Evolutionary conservation across 768 basidiomycete genomes (phyloP), one percentile per base, ranked within the genome.

Genomic region (Sporobolomyces phaffii): DNA sequence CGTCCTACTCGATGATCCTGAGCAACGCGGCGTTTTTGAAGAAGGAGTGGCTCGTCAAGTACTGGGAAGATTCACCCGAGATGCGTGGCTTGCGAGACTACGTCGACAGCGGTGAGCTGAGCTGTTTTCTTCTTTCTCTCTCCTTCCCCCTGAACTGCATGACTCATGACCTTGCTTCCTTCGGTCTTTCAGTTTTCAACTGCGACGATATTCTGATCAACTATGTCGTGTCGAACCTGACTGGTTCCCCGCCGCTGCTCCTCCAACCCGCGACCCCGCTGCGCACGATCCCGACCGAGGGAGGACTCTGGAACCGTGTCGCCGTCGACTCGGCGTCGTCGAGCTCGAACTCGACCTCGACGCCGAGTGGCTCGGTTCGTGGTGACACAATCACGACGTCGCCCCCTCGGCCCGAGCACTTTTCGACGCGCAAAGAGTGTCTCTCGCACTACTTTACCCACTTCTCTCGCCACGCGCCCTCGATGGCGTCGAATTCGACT

Each of bases 191-290:
- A 73, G 72, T 70, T 8, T 68, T 70, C 69, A 70, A 73, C 53
- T 73, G 72, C 57, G 72, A 73, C 65, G 72, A 73, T 53, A 57
- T 73, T 40, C 44, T 70, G 28, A 63, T 73, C 72, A 73, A 73
- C 63, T 73, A 59, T 61, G 22, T 73, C 65, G 72, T 68, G 26
- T 70, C 69, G 17, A 73, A 73, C 51, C n/a, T 66, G 20, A 70
- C 72, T 26, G 36, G 48, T 6, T 38, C 44, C 33, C 51, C 69
- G 18, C 72, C 72, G 4, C 69, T 73, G 54, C 60, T 73, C 29
- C 69, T 73, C 8, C 72, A 73, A 26, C 72, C 72, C 13, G 44
- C 51, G 24, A 61, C 53, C 7, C 62, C 59, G 0, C 52, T 73
- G n/a, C 66, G 62, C 43, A 66, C 62, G 33, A 57, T 68, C 44